Base-by-base conservation (phyloP, 2,329 filamentous ascomycete species). In the Xylaria hypoxylon region DNA sequence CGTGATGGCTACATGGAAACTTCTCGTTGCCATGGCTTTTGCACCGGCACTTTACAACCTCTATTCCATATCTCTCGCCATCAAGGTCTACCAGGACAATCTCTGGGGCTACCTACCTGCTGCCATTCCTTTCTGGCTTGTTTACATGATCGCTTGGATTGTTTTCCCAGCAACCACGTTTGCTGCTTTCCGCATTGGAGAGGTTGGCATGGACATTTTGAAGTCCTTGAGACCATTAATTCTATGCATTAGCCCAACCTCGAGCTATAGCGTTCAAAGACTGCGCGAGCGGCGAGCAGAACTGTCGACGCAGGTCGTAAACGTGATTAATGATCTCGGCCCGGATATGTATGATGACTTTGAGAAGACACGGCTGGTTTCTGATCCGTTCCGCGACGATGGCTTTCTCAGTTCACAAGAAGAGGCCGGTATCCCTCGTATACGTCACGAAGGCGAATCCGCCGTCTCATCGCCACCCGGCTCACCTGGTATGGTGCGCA, bases 301-400 rank as follows among this genome's bases (percentile, higher is more conserved):
- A 69, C 86, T 99, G 52, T 92, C 92, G 64, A 85, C 87, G 10
- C 88, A 96, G 76, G 94, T 99, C 44, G 97, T 94, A 1, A 89
- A 96, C 2, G 85, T 97, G 52, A 97, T 99, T 84, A 98, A 99
- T 80, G 93, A 92, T 19, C 89, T 99, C 13, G 96, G 96, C 0
- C 96, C 96, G 0, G 94, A 98, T 77, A 90, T 99, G 83, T 99
- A 96, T 81, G 91, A 94, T n/a, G 96, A 99, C 81, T 99, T 97
- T 76, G 92, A 96, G 73, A 87, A 90, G 68, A 86, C 88, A 13
- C 88, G 93, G 38, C 86, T 96, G 63, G 82, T 95, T 33, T 82
- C 85, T 3, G 87, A 90, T 69, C 81, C 86, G 0, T 79, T 81
- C 69, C 80, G 72, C 28, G 71, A 68, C 22, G 70, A 75, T n/a